Evolutionary conservation across 345 rosid genomes (phyloP), one percentile per base, ranked within the genome.

Genomic region (Eucalyptus cladocalyx): DNA sequence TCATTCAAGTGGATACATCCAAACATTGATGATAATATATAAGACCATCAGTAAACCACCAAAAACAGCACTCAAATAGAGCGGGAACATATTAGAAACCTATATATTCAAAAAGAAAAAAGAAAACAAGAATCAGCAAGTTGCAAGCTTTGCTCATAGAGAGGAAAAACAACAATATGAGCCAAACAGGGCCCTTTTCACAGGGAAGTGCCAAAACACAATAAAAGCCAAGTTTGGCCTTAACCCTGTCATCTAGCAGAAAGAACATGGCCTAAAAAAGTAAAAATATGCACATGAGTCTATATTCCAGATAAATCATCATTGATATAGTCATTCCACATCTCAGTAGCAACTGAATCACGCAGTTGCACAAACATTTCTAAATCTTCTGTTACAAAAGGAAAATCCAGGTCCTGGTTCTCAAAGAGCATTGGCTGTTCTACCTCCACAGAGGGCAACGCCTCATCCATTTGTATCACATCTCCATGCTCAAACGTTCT

Each of bases 301-400:
- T 94, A 95, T 89, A 93, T 91, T 58, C 92, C 76, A 34, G 94
- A 89, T 54, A 95, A 69, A 91, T 76, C 9, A 0, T 93, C 93
- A 40, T 93, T 89, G 87, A 95, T 91, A 87, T 94, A 94, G 88
- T 95, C 95, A 48, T 95, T 91, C 98, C 98, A 97, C 90, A 96
- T 92, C 48, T 90, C 91, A 88, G 97, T 86, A 40, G 98, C 96
- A 30, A 97, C 90, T 43, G 93, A 91, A 91, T 97, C 98, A 87
- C 99, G 93, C 76, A 96, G 87, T 89, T 92, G 94, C n/a, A 92
- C 91, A 89, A 94, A 89, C 30, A 72, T 89, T 80, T 92, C 94
- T 34, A 93, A 91, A 86, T 94, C 90, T 65, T 94, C 95, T 16
- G 89, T 54, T 69, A 90, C 94, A 87, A 93, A 92, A 65, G 90